Evolutionary conservation across 306 rosid genomes (phyloP), one percentile per base, ranked within the genome.

Genomic region (Sechiopsis laciniata): DNA sequence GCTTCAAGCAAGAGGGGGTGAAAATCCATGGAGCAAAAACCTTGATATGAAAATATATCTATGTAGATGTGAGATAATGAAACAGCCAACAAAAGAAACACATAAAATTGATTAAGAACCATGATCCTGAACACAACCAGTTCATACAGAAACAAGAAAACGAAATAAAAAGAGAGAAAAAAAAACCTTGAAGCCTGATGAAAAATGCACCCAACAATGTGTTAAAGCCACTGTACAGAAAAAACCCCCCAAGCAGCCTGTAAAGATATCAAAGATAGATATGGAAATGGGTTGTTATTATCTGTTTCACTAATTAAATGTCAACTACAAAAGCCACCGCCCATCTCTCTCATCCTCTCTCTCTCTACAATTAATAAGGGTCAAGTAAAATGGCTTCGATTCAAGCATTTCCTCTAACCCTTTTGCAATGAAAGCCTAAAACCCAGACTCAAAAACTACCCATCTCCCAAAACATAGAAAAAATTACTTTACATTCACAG

Each of bases 311-410:
- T 22, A 50, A 51, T 70, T 70, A 26, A 70, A 70, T 45, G 74
- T 70, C 74, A 70, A 70, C 74, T 51, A 48, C 50, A 11, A 70
- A 68, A 70, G 15, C 42, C 74, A 70, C 74, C 59, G 74, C 22
- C 59, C 29, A 10, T 46, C 55, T 67, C 73, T 67, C 10, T 45
- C 24, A 5, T 37, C 37, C 37, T 37, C 37, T 68, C 73, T 42
- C 73, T 68, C 45, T 50, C 59, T 70, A 58, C 74, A 70, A 70
- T 70, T 70, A 70, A 70, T 70, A 70, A 46, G 57, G 72, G 73
- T 45, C 57, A 46, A 68, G 73, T 68, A 68, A 68, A 46, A 13
- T 48, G 46, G 42, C 59, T 14, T 70, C 45, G 15, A 22, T 50
- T 51, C 14, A 50, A 24, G 55, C 74, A 50, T 19, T 68, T 62